Conservation (phyloP, 2,329 filamentous ascomycete genomes). For the Orbilia oligospora region DNA sequence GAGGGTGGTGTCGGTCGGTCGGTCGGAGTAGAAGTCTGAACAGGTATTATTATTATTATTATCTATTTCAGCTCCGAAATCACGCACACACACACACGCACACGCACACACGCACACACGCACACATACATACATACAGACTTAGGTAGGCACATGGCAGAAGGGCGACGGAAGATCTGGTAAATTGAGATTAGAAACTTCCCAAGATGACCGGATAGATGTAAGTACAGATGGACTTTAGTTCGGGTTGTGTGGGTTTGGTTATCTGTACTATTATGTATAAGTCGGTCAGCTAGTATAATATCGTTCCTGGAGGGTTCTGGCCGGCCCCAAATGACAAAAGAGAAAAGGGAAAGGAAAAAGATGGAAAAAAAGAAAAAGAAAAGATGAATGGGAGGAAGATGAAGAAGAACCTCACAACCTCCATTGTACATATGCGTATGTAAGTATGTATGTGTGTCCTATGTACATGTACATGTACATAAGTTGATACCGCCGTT, state of each 20-base stretch:
- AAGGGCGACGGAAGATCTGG: background rate
- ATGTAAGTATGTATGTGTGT: too few species aligned
- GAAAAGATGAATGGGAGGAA: constrained; percentile 41
- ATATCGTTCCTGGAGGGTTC: too few species aligned
- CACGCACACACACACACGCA: constrained; percentile 3
- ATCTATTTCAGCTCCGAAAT: constrained; percentile 9
- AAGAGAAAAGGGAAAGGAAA: too few species aligned
- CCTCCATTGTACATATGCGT: too few species aligned
- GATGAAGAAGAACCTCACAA: constrained; percentile 12
- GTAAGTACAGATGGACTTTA: background rate
- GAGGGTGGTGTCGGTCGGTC: too few species aligned
- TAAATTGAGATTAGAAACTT: background rate
- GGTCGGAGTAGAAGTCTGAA: too few species aligned
- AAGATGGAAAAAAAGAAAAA: background rate
- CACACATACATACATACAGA: too few species aligned
- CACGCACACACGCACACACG: background rate
- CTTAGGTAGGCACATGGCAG: too few species aligned
- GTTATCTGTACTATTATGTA: background rate
- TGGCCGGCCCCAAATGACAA: constrained; percentile 21
- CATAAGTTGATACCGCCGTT: constrained; percentile 36
- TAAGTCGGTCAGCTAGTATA: background rate
- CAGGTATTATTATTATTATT: too few species aligned
- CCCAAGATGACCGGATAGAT: background rate
- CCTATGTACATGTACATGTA: too few species aligned
- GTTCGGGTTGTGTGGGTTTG: too few species aligned